Conservation (phyloP, 2,329 filamentous ascomycete genomes). For the Neonectria faginata region DNA sequence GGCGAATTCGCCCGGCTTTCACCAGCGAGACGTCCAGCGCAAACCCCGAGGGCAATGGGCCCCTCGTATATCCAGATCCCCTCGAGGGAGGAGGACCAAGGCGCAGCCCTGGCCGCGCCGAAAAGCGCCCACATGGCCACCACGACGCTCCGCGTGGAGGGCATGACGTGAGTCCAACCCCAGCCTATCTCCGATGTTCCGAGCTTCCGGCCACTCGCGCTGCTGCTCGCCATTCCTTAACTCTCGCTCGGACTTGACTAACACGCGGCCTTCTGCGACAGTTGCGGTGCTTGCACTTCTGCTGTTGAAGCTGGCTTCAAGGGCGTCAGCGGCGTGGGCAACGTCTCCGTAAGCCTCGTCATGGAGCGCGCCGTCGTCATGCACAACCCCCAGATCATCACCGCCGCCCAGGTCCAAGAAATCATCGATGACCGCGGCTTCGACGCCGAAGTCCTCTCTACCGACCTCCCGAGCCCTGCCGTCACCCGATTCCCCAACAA, state of each 20-base stretch:
- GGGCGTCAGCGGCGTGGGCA: slow-evolving; percentile 81
- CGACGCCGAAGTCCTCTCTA: slow-evolving; percentile 88
- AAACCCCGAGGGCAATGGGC: slow-evolving; percentile 56
- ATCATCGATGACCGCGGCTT: slow-evolving; percentile 94
- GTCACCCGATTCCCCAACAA: slow-evolving; percentile 53
- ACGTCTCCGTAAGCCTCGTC: slow-evolving; percentile 90
- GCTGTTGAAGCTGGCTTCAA: slow-evolving; percentile 95
- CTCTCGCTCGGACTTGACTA: slow-evolving; percentile 42
- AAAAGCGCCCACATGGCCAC: slow-evolving; percentile 78
- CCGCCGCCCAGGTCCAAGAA: slow-evolving; percentile 81
- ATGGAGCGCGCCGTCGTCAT: slow-evolving; percentile 96
- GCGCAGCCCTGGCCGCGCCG: slow-evolving; percentile 38
- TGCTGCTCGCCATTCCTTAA: slow-evolving; percentile 12
- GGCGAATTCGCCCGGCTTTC: slow-evolving; percentile 11
- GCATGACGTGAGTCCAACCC: slow-evolving; percentile 75
- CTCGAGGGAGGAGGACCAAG: slow-evolving; percentile 50
- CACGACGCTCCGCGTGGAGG: slow-evolving; percentile 89
- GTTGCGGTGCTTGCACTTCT: slow-evolving; percentile 93
- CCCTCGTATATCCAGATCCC: slow-evolving; percentile 63
- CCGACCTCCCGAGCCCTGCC: slow-evolving; percentile 73
- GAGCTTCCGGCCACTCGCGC: slow-evolving; percentile 22
- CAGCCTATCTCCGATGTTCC: slow-evolving; percentile 34
- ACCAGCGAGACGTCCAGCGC: slow-evolving; percentile 4
- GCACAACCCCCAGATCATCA: slow-evolving; percentile 81
- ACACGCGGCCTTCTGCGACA: slow-evolving; percentile 60